Evolutionary conservation across 441 rosid genomes (phyloP).

Genomic region (Dalechampia spathulata): DNA sequence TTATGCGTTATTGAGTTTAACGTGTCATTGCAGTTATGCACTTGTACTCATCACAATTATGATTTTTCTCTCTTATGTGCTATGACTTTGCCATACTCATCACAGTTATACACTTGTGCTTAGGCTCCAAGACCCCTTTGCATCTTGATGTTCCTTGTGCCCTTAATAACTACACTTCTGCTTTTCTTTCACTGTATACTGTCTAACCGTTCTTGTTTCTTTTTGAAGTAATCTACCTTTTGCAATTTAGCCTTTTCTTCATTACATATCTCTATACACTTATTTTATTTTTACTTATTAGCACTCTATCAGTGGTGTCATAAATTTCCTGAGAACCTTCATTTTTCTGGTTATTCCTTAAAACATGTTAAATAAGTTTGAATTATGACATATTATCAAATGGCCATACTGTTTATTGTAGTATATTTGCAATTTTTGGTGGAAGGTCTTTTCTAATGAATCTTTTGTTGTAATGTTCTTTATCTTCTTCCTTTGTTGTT

Average conservation of each 20-base stretch:
- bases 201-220: too few species aligned
- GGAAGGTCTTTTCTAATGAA: too few species aligned
- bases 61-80: neutral
- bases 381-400: neutral
- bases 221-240: too few species aligned
- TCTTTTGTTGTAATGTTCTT: neutral
- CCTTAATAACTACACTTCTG: too few species aligned
- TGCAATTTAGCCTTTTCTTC: too few species aligned
- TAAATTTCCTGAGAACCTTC: neutral
- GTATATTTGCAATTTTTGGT: neutral
- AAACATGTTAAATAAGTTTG: neutral
- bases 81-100: too few species aligned
- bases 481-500: neutral
- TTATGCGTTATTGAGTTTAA: neutral
- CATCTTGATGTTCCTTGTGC: too few species aligned
- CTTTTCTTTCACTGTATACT: too few species aligned
- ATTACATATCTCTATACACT: too few species aligned
- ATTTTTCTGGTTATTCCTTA: neutral
- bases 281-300: too few species aligned
- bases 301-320: neutral
- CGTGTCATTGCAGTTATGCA: neutral
- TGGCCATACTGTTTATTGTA: neutral
- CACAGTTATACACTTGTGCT: too few species aligned
- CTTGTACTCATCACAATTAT: neutral
- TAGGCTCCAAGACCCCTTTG: too few species aligned